Percentiles rank a stretch among this genome's conserved stretches.
phyloP scores from a whole-genome alignment of 305 asterid genomes.

The Fraxinus nigra region DNA sequence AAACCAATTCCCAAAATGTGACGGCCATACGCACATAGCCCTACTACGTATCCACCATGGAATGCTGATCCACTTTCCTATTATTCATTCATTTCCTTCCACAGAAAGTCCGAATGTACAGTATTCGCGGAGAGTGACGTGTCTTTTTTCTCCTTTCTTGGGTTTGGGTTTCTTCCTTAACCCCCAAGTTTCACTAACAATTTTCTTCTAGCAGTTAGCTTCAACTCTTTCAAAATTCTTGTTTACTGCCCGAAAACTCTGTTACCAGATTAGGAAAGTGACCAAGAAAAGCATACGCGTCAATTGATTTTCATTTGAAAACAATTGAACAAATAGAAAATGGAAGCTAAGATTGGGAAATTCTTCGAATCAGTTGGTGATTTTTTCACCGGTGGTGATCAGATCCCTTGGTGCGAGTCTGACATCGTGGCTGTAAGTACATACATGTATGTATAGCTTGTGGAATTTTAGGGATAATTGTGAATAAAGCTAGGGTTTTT shows the following conservation, averaged over 20 bases:
- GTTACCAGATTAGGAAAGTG: not conserved
- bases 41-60: not conserved
- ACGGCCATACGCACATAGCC: no score
- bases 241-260: not conserved
- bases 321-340: constrained; percentile 10
- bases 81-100: not conserved
- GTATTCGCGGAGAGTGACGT: not conserved
- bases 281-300: not conserved
- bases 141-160: not conserved
- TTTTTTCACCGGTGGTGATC: constrained; percentile 73
- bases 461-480: not conserved
- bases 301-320: not conserved
- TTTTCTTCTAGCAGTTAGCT: not conserved
- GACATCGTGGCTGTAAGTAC: constrained; percentile 62
- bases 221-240: constrained; percentile 1
- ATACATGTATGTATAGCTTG: not conserved
- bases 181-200: constrained; percentile 7
- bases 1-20: no score
- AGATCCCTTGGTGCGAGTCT: constrained; percentile 75
- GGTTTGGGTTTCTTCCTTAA: not conserved
- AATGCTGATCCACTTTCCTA: not conserved
- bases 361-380: constrained; percentile 61
- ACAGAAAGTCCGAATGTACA: not conserved
- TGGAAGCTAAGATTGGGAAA: constrained; percentile 65
- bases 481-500: constrained; percentile 24